phyloP scores from a whole-genome alignment of 2,329 filamentous ascomycete species.

The Exophiala alcalophila region DNA sequence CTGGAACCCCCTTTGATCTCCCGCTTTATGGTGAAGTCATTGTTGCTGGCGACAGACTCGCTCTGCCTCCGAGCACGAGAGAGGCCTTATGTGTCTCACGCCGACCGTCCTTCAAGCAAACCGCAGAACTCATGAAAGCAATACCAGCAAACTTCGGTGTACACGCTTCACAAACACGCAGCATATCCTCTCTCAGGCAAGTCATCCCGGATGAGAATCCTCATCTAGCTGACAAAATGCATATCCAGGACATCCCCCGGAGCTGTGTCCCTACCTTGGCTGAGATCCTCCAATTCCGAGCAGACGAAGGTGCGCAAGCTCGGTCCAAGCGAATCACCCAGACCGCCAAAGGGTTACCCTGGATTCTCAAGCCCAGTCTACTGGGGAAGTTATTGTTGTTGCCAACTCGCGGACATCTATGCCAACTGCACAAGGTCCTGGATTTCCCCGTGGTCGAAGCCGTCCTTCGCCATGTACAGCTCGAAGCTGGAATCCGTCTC shows the following conservation, averaged over 20 bases:
- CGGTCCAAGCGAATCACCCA: constrained; percentile 10
- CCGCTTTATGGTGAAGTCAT: no score
- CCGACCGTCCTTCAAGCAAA: no score
- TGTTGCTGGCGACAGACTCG: no score
- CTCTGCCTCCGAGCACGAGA: no score
- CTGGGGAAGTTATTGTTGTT: constrained; percentile 27
- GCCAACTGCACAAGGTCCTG: constrained; percentile 26
- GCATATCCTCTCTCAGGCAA: no score
- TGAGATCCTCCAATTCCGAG: constrained; percentile 20
- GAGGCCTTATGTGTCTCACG: no score
- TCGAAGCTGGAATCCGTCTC: constrained; percentile 28
- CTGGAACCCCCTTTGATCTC: no score
- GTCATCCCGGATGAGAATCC: no score
- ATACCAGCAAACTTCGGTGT: no score
- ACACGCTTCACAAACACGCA: no score
- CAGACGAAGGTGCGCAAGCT: constrained; percentile 11
- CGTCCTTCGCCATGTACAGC: constrained; percentile 23
- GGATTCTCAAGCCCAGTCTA: constrained; percentile 24
- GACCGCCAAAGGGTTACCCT: constrained; percentile 26
- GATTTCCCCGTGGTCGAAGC: constrained; percentile 23
- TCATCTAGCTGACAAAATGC: constrained; percentile 22
- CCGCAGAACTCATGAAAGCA: no score
- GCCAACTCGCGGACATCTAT: constrained; percentile 17
- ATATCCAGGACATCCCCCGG: constrained; percentile 21
- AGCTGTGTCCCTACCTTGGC: constrained; percentile 11